phyloP scores from a whole-genome alignment of 108 stramenopile genomes.

The Cyclostephanos invisitatus region DNA sequence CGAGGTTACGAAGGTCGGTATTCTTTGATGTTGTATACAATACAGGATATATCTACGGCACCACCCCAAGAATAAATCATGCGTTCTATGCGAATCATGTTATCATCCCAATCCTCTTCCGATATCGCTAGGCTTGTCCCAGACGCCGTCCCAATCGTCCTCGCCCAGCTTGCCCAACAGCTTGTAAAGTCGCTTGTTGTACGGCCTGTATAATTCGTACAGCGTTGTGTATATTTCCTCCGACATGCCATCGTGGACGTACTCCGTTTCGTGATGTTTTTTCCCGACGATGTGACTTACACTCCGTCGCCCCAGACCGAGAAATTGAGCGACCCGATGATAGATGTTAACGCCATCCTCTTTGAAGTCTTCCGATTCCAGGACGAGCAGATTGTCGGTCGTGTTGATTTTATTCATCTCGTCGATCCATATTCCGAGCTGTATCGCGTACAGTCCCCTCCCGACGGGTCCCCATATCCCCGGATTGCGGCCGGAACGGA shows the following conservation, averaged over 20 bases:
- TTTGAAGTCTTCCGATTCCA: conserved; percentile 23
- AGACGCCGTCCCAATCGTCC: conserved; percentile 26
- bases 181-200: conserved; percentile 22
- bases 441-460: conserved; percentile 31
- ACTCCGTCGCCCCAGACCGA: conserved; percentile 13
- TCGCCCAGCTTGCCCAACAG: conserved; percentile 11
- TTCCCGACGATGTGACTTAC: conserved; percentile 6
- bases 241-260: conserved; percentile 16
- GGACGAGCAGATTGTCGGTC: conserved; percentile 14
- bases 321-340: conserved; percentile 20
- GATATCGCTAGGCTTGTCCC: conserved; percentile 1
- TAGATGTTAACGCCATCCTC: conserved; percentile 9
- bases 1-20: conserved; percentile 78
- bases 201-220: conserved; percentile 24
- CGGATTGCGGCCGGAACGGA: background rate
- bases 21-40: conserved; percentile 30
- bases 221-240: conserved; percentile 11
- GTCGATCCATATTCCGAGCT: conserved; percentile 31
- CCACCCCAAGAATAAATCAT: too few relatives aligned
- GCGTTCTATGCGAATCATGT: background rate
- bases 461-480: conserved; percentile 18
- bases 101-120: background rate
- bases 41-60: too few relatives aligned
- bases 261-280: conserved; percentile 23
- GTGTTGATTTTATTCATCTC: conserved; percentile 19